These are phyloP conservation scores for Begonia peltatifolia DNA, from an alignment of 306 rosid species.

Conservation along the genomic window DNA sequence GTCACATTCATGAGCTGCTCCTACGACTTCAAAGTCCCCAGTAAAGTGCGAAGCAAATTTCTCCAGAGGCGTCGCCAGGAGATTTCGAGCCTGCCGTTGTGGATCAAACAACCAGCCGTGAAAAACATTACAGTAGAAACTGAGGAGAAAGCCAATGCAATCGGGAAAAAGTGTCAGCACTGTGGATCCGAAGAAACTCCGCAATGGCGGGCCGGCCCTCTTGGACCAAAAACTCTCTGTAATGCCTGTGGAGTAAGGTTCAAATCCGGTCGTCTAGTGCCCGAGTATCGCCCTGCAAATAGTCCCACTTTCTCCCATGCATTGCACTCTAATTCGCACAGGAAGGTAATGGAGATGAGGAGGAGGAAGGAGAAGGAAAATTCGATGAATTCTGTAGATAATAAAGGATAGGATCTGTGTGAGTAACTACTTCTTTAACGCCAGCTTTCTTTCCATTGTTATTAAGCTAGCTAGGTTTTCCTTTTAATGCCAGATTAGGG, in stretches of 20 bases:
- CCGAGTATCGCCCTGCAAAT: slow-evolving; percentile 66
- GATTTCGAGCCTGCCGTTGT: slow-evolving; percentile 16
- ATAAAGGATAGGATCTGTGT: slow-evolving; percentile 21
- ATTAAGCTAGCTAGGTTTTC: no score
- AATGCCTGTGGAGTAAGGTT: slow-evolving; percentile 73
- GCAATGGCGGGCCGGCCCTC: slow-evolving; percentile 71
- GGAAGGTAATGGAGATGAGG: slow-evolving; percentile 64
- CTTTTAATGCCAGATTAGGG: no score
- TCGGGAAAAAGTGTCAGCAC: slow-evolving; percentile 51
- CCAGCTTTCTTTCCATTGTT: no score
- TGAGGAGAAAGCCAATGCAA: not conserved
- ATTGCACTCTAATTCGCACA: slow-evolving; percentile 60
- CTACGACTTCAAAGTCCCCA: slow-evolving; percentile 38
- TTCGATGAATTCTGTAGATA: slow-evolving; percentile 27
- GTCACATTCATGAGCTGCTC: slow-evolving; percentile 33
- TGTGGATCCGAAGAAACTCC: slow-evolving; percentile 62
- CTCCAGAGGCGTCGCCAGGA: slow-evolving; percentile 23
- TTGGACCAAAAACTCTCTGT: slow-evolving; percentile 58
- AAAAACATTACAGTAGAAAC: slow-evolving; percentile 8
- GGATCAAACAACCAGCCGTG: slow-evolving; percentile 17
- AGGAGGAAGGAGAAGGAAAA: slow-evolving; percentile 26
- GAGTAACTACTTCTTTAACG: no score
- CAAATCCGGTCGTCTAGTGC: slow-evolving; percentile 57
- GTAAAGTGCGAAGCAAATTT: slow-evolving; percentile 47
- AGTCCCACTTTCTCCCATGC: slow-evolving; percentile 48